These are phyloP conservation scores for Cyberlindnera samutprakarnensis DNA, from an alignment of 805 yeast species.

Conservation along the genomic window DNA sequence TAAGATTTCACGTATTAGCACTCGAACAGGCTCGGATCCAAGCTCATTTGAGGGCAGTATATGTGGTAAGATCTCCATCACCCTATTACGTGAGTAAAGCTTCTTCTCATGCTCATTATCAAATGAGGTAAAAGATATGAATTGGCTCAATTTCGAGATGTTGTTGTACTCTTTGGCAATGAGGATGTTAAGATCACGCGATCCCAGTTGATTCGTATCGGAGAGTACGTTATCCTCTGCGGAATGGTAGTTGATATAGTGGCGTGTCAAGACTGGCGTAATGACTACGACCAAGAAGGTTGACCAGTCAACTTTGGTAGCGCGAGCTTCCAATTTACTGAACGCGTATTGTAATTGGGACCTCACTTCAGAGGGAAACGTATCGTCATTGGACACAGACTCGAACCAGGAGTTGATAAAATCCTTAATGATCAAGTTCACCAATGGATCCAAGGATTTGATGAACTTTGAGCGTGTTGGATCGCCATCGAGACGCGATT, in stretches of 20 bases:
- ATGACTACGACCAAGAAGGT: conserved; percentile 48
- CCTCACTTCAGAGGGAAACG: conserved; percentile 35
- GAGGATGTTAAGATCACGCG: conserved; percentile 31
- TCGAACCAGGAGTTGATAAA: conserved; percentile 53
- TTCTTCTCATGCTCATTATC: conserved; percentile 37
- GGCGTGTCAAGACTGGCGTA: conserved; percentile 61
- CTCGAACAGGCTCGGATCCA: conserved; percentile 37
- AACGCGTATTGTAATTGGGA: conserved; percentile 36
- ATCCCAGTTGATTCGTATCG: conserved; percentile 23
- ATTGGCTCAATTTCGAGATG: conserved; percentile 46
- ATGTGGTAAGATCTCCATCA: conserved; percentile 38
- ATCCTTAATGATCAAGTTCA: conserved; percentile 39
- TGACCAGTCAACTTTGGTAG: conserved; percentile 43
- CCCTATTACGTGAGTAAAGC: conserved; percentile 37
- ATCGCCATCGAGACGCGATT: conserved; percentile 6
- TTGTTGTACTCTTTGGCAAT: conserved; percentile 33
- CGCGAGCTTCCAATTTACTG: conserved; percentile 32
- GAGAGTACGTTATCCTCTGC: conserved; percentile 29
- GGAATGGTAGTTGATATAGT: conserved; percentile 42
- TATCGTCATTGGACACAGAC: conserved; percentile 31
- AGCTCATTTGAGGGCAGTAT: conserved; percentile 39
- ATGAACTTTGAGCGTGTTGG: conserved; percentile 20
- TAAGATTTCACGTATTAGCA: conserved; percentile 56
- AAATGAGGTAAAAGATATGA: conserved; percentile 33
- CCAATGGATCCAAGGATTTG: conserved; percentile 36